Base-by-base conservation (phyloP, 495 filamentous ascomycete species). In the Xylaria nigripes region DNA sequence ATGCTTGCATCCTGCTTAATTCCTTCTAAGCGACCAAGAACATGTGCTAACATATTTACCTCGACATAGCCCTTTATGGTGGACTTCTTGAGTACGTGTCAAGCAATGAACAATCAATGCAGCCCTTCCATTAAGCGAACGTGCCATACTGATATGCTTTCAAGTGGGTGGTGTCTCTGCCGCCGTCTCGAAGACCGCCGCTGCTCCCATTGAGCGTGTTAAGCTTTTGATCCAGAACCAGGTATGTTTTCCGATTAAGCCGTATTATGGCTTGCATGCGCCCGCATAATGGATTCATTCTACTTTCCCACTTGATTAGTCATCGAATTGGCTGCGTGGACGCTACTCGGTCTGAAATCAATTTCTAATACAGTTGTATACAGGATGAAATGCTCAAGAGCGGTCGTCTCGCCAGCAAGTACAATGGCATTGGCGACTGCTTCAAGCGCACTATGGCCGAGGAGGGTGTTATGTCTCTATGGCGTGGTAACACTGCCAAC, bases 201-300 rank as follows among this genome's bases (percentile, higher is more conserved):
- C 93, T 74, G 93, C 93, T 78, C 93, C 93, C 77, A 98, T 98
- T 68, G 93, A 98, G 90, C 93, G 93, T 88, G 86, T 98, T 80
- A 98, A 98, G 90, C 93, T 98, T 70, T 88, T 98, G 67, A 95
- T 98, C 82, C 93, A 98, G 84, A 98, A 97, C 82, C 93, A 98
- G 86, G 92, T 96, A 84, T 57, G 88, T 76, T 44, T 3, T 34
- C 15, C 36, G 3, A 9, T 4, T 9, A 29, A 29, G 25, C 25
- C 9, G 9, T 29, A 9, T 29, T 29, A 9, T 29, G 25, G 25
- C 3, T 29, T 3, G 9, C 25, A 3, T 4, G 32, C 32, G 15
- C 32, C 13, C 32, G 32, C 10, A 36, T 2, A 5, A 9, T 13
- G 8, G 32, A 8, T 15, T n/a, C n/a, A n/a, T 5, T 30, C 32